Conservation (phyloP, 1,284 basidiomycete species). For the Porodaedalea pini region DNA sequence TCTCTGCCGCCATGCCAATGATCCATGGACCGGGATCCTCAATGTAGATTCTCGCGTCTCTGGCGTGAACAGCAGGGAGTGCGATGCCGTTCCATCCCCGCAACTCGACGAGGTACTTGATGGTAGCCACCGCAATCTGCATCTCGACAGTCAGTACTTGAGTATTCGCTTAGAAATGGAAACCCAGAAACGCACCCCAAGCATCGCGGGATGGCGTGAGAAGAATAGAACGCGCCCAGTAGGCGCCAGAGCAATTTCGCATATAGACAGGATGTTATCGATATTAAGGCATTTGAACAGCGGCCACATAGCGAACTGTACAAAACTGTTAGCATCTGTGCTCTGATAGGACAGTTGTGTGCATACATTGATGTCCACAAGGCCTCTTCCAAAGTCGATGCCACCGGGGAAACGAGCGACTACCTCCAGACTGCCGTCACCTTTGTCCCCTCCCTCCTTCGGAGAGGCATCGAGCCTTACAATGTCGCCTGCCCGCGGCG, state of each 20-base stretch:
- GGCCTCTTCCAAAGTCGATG: conserved; percentile 76
- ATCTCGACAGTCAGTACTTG: not conserved
- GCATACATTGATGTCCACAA: conserved; percentile 72
- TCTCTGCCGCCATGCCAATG: conserved; percentile 85
- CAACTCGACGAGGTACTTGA: conserved; percentile 90
- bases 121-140: conserved; percentile 80
- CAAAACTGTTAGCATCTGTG: not conserved
- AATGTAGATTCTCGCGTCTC: conserved; percentile 87
- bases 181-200: conserved; percentile 50
- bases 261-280: conserved; percentile 90
- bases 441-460: conserved; percentile 40
- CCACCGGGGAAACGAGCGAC: conserved; percentile 83
- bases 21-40: conserved; percentile 92
- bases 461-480: conserved; percentile 77
- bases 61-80: conserved; percentile 81
- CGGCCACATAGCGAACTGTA: conserved; percentile 89
- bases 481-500: conserved; percentile 82
- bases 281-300: conserved; percentile 92
- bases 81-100: conserved; percentile 93
- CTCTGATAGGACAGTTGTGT: not conserved
- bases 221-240: conserved; percentile 89
- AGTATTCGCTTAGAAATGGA: not conserved
- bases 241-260: conserved; percentile 93
- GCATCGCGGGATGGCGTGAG: conserved; percentile 87
- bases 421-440: conserved; percentile 73